Conservation (phyloP, 2,329 filamentous ascomycete species). For the Epichloe gansuensis region DNA sequence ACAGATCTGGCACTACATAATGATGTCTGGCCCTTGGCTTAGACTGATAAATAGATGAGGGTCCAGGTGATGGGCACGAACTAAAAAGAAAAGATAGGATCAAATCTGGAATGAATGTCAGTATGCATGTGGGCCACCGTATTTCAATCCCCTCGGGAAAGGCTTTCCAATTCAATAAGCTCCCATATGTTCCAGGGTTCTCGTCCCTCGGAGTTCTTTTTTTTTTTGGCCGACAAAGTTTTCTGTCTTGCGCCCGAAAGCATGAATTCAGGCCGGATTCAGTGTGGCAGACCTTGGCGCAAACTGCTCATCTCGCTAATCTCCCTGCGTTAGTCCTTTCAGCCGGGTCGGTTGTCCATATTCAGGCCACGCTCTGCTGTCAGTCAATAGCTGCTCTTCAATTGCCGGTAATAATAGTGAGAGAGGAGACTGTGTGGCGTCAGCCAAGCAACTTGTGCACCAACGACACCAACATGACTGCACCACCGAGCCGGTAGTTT, state of each 20-base stretch:
- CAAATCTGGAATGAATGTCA: not conserved
- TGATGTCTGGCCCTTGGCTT: not conserved
- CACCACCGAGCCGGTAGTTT: not conserved
- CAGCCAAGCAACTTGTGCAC: not conserved
- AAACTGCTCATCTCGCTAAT: not conserved
- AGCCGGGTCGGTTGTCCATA: too few species aligned
- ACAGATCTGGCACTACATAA: not conserved
- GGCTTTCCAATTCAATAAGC: not conserved
- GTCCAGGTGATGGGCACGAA: not conserved
- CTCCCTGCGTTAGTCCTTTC: not conserved
- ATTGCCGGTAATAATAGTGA: too few species aligned
- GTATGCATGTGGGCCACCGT: not conserved
- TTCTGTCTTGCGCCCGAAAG: too few species aligned
- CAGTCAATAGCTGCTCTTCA: too few species aligned
- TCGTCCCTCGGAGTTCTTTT: not conserved
- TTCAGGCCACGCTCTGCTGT: too few species aligned
- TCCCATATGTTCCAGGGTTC: not conserved
- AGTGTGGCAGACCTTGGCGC: not conserved
- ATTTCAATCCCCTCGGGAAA: not conserved
- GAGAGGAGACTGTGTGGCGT: too few species aligned
- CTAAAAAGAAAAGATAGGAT: not conserved
- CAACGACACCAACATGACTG: not conserved
- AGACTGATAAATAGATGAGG: not conserved
- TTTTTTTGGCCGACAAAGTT: too few species aligned
- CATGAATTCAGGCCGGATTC: too few species aligned